Base-by-base conservation (phyloP, 495 filamentous ascomycete genomes). In the Penicillium angulare region DNA sequence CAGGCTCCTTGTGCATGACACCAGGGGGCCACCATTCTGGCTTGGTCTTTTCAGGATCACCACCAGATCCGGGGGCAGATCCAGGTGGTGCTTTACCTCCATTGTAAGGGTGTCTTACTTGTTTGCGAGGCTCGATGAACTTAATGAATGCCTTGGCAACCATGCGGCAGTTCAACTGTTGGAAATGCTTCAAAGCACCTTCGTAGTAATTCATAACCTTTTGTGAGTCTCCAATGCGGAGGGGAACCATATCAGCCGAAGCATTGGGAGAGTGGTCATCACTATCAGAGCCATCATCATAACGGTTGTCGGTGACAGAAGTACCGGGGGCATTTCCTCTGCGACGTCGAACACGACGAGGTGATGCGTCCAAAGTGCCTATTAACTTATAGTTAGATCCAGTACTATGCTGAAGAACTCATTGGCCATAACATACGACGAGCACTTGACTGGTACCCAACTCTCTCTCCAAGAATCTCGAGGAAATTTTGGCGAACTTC, bases 1-100 rank as follows among this genome's bases (percentile, higher is more conserved):
- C 90, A 0, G 92, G 90, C 71, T 96, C 92, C 59, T 80, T 88
- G 66, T 93, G 90, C 22, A 81, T 74, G 26, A 68, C 63, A 49
- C 60, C 58, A 16, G 76, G 73, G 0, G 90, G 90, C 92, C 92
- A 97, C 88, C 90, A 96, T 15, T 75, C 74, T 9, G 92, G 92
- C 26, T 81, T 81, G 36, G 79, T 85, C 26, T 75, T 70, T 34
- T 86, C 77, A 3, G 76, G 74, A 35, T 77, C 73, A 6, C 69
- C 67, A 17, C 64, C 69, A 15, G 67, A 52, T n/a, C 69, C 72
- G 0, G 70, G 66, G 6, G 67, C 52, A 21, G 66, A 65, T 20
- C 69, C 68, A 40, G 64, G 49, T 26, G 65, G 64, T 7, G 66
- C 57, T 46, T 64, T 65, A 34, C 84, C 78, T 15, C 81, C 77